Evolutionary conservation across 2,329 filamentous ascomycete species (phyloP), one percentile per base, ranked within the genome.

Genomic region (Clonostachys chloroleuca): DNA sequence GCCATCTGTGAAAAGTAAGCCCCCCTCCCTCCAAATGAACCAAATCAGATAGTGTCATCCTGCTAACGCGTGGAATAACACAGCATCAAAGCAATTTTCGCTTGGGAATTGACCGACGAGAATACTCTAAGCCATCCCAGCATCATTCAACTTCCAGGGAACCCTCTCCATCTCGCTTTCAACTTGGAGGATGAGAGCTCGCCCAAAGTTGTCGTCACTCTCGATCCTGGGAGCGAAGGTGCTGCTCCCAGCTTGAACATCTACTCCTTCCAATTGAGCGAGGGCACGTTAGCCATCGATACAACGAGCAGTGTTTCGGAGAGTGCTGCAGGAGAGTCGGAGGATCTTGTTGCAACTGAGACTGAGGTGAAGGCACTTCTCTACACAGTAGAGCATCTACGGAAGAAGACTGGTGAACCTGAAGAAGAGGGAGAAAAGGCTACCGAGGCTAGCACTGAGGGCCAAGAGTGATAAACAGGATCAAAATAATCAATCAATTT

Each of bases 11-110:
- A 85, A 70, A 78, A 76, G 81, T 83, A 70, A 67, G 72, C 16
- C 6, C 36, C 4, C 9, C 2, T 41, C 13, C n/a, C 37, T 17
- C 34, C 9, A 10, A 10, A 10, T 30, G 3, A 30, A 10, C 24
- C 9, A 30, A 17, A 20, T 14, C 8, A 12, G 18, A 40, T 10
- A 39, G 6, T 34, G n/a, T 16, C 16, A 40, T 33, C 17, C 8
- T 50, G 50, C 52, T 60, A 46, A 65, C 50, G 44, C 7, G 40
- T 13, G 30, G 12, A 30, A 10, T 10, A 30, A 30, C 9, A 33
- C 52, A 82, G 75, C 35, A 61, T 78, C 47, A 78, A 82, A 49
- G 87, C 77, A 39, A 67, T 95, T 9, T 83, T 92, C 63, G 68
- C 78, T 47, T 87, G 86, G 68, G 66, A 67, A n/a, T 69, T 87